Conservation (phyloP, 768 basidiomycete genomes). For the Hydnomerulius pinastri region DNA sequence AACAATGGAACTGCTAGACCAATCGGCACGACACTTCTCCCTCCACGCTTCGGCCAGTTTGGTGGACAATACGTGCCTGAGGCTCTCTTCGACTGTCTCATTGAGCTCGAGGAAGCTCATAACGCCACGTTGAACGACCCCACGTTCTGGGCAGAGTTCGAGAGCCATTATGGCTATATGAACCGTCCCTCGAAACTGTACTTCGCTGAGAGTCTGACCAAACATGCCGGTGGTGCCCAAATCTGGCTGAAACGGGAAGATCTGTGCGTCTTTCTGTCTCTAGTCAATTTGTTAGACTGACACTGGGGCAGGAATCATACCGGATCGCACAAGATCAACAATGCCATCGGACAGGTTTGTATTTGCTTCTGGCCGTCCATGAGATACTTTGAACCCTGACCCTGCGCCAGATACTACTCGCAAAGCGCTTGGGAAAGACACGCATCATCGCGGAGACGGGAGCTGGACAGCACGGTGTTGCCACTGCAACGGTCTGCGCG, state of each 20-base stretch:
- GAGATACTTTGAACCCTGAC: too few species aligned
- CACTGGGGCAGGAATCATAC: constrained; percentile 98
- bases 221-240: constrained; percentile 87
- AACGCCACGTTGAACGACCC: constrained; percentile 85
- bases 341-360: constrained; percentile 98
- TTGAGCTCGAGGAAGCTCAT: constrained; percentile 90
- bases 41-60: constrained; percentile 89
- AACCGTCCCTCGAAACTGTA: constrained; percentile 93
- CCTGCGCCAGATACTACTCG: constrained; percentile 95
- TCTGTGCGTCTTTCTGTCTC: constrained; percentile 48
- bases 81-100: constrained; percentile 88
- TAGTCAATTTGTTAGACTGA: constrained; percentile 2
- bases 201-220: constrained; percentile 87
- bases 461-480: constrained; percentile 98
- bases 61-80: constrained; percentile 99
- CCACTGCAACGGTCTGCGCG: constrained; percentile 97
- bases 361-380: too few species aligned
- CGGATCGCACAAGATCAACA: constrained; percentile 99
- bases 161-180: constrained; percentile 87
- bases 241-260: constrained; percentile 99
- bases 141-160: constrained; percentile 89
- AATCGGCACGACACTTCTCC: constrained; percentile 51
- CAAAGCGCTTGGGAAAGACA: constrained; percentile 91
- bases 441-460: constrained; percentile 99
- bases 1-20: constrained; percentile 17